Evolutionary conservation across 306 rosid species (phyloP).

Genomic region (Macrotyloma uniflorum): DNA sequence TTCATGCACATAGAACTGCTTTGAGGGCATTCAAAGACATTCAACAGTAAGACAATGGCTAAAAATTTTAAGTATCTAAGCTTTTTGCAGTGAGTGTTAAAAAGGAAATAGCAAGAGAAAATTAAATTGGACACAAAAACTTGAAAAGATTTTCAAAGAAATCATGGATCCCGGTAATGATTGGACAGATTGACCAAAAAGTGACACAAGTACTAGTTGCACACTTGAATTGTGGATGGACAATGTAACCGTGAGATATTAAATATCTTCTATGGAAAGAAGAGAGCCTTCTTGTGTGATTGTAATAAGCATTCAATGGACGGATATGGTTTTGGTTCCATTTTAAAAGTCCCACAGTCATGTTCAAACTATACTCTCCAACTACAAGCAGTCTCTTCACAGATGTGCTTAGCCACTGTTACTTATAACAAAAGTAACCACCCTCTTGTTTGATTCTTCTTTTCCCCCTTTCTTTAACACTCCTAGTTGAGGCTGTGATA

Average conservation of each 20-base stretch:
- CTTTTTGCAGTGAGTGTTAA: neutral
- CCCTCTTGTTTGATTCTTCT: neutral
- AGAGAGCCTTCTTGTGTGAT: conserved; percentile 10
- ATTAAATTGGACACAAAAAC: neutral
- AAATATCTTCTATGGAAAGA: conserved; percentile 32
- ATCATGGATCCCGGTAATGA: conserved; percentile 37
- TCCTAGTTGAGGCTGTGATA: neutral
- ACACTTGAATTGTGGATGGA: conserved; percentile 31
- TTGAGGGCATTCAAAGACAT: neutral
- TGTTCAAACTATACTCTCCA: conserved; percentile 15
- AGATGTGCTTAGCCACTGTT: conserved; percentile 12
- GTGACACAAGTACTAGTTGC: conserved; percentile 25
- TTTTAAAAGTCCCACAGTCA: conserved; percentile 26
- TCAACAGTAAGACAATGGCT: neutral
- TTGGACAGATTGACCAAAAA: conserved; percentile 46
- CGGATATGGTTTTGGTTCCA: conserved; percentile 30
- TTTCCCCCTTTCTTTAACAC: neutral
- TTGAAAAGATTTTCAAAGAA: neutral
- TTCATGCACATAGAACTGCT: neutral
- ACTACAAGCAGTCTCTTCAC: conserved; percentile 21
- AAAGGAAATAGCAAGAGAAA: conserved; percentile 5
- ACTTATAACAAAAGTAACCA: neutral
- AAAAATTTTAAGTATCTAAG: neutral
- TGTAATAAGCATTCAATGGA: conserved; percentile 21
- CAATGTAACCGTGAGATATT: conserved; percentile 31